phyloP scores from a whole-genome alignment of 306 rosid species.

The Calophaca sinica region DNA sequence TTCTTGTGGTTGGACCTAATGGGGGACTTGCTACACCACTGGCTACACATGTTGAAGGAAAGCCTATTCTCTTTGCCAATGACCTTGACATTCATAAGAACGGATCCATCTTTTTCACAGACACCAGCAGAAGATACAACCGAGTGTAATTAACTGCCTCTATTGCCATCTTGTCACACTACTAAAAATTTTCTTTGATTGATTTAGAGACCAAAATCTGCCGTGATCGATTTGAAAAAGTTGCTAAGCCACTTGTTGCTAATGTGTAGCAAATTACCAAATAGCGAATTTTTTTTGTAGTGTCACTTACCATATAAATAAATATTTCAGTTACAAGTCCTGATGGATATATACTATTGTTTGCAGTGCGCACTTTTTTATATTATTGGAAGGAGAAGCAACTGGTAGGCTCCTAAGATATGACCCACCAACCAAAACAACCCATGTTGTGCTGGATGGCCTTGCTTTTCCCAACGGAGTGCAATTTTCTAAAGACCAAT shows the following conservation, averaged over 20 bases:
- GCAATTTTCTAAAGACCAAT: constrained; percentile 77
- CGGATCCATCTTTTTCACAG: constrained; percentile 94
- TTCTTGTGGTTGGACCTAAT: constrained; percentile 77
- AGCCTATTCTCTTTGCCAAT: constrained; percentile 86
- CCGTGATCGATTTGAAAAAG: no score
- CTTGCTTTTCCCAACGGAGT: constrained; percentile 96
- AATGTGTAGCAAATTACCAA: no score
- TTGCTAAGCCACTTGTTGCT: no score
- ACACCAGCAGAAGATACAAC: constrained; percentile 90
- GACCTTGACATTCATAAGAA: constrained; percentile 85
- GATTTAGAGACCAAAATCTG: no score
- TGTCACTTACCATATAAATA: no score
- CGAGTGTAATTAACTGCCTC: constrained; percentile 52
- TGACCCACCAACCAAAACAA: constrained; percentile 86
- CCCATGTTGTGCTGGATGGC: constrained; percentile 82
- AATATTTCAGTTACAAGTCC: no score
- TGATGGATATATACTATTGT: neutral
- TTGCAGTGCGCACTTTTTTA: constrained; percentile 72
- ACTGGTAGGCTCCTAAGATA: constrained; percentile 90
- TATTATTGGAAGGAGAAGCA: constrained; percentile 93
- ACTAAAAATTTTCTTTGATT: no score
- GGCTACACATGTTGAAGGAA: constrained; percentile 72
- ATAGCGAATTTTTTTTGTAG: no score
- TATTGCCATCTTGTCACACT: no score
- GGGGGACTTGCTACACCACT: constrained; percentile 84